Evolutionary conservation across 345 rosid species (phyloP).

Genomic region (Murraya koenigii): DNA sequence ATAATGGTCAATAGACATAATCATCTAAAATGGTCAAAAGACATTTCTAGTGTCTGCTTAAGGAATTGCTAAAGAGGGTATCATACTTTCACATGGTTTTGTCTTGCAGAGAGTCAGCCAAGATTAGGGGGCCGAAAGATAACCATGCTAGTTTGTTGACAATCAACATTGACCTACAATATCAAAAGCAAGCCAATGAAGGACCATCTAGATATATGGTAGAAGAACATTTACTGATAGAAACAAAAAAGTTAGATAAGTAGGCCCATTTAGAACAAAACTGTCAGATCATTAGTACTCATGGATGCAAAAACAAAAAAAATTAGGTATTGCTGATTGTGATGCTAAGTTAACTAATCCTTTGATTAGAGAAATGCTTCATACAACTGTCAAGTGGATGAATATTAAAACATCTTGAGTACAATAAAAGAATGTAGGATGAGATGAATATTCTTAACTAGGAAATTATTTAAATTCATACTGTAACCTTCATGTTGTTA

Average conservation of each 20-base stretch:
- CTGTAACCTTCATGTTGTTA: too few species aligned
- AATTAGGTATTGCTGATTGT: background rate
- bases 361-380: background rate
- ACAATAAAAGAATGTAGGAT: too few species aligned
- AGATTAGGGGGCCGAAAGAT: background rate
- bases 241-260: background rate
- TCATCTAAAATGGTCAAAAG: background rate
- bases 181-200: background rate
- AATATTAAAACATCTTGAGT: too few species aligned
- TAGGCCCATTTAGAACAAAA: too few species aligned
- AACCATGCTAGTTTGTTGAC: background rate
- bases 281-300: too few species aligned
- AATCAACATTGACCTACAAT: background rate
- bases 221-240: background rate
- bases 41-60: background rate
- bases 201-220: background rate
- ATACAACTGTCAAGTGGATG: too few species aligned
- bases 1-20: background rate
- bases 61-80: background rate
- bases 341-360: background rate
- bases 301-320: too few species aligned
- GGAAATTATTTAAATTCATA: too few species aligned
- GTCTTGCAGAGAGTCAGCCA: background rate
- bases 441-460: too few species aligned
- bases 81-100: constrained; percentile 2